Conservation (phyloP, 257 asterid genomes). For the Solanum virginianum region DNA sequence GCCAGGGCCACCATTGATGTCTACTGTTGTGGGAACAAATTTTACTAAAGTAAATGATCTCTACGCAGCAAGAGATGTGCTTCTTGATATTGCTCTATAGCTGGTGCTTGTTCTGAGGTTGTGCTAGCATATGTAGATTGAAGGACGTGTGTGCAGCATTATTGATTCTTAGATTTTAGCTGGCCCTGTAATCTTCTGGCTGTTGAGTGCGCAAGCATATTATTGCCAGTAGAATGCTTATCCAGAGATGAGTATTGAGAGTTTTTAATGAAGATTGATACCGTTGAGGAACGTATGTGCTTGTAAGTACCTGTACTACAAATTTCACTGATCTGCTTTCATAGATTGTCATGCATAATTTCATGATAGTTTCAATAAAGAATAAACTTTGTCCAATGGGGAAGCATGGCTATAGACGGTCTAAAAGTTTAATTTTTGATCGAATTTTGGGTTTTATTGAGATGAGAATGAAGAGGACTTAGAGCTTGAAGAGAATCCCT, state of each 20-base stretch:
- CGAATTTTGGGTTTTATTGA: no score
- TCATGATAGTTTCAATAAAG: not conserved
- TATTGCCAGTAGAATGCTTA: not conserved
- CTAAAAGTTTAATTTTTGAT: not conserved
- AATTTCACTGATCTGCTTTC: not conserved
- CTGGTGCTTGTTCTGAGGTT: not conserved
- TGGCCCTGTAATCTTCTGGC: not conserved
- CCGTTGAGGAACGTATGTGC: not conserved
- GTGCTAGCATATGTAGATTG: not conserved
- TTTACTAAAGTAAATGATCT: constrained; percentile 39
- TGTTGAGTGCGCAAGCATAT: not conserved
- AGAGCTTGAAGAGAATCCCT: no score
- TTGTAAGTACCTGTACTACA: not conserved
- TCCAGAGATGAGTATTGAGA: not conserved
- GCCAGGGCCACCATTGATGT: constrained; percentile 26
- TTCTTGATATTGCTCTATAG: constrained; percentile 67
- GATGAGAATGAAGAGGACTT: no score
- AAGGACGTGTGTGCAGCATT: not conserved
- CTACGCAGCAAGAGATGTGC: constrained; percentile 55
- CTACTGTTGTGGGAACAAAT: constrained; percentile 33
- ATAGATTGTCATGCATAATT: not conserved
- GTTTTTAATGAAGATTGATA: not conserved
- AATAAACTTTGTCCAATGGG: not conserved
- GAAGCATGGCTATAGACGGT: not conserved
- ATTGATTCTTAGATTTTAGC: not conserved